Percentiles rank a stretch among this genome's conserved stretches.
Conservation (phyloP, 2,329 filamentous ascomycete species). For the Penicillium sp. region DNA sequence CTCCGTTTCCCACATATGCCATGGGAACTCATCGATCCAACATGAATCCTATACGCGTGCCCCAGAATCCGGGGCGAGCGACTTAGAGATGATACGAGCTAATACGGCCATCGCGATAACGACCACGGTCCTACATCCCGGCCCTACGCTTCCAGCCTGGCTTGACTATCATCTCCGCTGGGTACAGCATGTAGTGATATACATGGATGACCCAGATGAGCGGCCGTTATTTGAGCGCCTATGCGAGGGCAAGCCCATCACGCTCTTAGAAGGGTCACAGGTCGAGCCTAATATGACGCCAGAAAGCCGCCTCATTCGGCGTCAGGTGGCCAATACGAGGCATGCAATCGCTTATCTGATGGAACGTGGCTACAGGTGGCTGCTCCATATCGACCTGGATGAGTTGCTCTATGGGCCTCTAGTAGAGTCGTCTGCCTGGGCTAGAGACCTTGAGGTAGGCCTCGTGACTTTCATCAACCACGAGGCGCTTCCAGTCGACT, state of each 20-base stretch:
- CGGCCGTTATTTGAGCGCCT: neutral
- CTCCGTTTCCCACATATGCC: neutral
- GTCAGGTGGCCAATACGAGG: neutral
- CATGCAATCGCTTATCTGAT: neutral
- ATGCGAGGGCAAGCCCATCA: neutral
- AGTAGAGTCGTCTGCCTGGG: neutral
- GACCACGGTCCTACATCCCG: neutral
- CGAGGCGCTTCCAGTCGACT: neutral
- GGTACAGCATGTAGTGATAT: neutral
- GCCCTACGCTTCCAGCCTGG: neutral
- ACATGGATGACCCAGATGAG: neutral
- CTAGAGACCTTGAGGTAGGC: neutral
- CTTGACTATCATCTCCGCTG: neutral
- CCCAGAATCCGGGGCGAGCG: neutral
- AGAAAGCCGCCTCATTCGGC: neutral
- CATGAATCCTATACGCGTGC: neutral
- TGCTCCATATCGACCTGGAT: neutral
- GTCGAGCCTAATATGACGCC: constrained; percentile 1
- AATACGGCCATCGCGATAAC: neutral
- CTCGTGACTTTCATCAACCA: neutral
- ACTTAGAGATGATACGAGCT: neutral
- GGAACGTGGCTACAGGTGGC: neutral
- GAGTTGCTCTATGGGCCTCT: neutral
- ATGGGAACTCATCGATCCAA: neutral
- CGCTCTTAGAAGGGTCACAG: neutral